Evolutionary conservation across 2,329 filamentous ascomycete genomes (phyloP), one percentile per base, ranked within the genome.

Genomic region (Lasiodiplodia hormozganensis): DNA sequence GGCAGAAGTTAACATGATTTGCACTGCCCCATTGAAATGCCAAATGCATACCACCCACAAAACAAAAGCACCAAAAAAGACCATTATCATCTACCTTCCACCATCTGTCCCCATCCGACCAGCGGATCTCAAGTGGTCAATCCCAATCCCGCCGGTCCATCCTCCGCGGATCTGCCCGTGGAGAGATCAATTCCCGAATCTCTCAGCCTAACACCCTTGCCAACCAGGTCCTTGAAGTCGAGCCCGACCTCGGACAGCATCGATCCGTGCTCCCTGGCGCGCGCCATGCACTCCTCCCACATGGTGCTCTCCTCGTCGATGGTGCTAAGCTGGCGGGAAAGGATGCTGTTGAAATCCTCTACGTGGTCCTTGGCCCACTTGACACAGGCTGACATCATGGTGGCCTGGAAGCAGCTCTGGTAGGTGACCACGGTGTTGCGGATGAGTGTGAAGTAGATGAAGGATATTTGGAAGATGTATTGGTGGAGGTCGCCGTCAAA

Each of bases 321-420:
- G 76, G 92, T 94, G 80, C 93, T 96, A 70, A 99, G 83, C 81
- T 98, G 96, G 69, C 95, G 86, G 43, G 87, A 88, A 47, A 99
- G 84, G 62, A 96, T 89, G 56, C 85, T 86, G 75, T 97, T 98
- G 84, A 98, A 98, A 2, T 89, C 89, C 74, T 97, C 94, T 1
- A 98, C 89, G 77, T 97, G 90, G 74, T 96, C 91, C 80, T 97
- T 98, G n/a, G 94, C 94, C 96, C 96, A 99, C 77, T 95, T 96
- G 74, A 99, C 95, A 74, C 94, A 97, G 0, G 94, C 94, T 75
- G 93, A 97, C 87, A 96, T 96, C 84, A 96, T 93, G 16, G 89
- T 85, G 31, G 92, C 87, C 12, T 94, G 90, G 77, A 98, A 98
- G 70, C 79, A 81, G 65, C 85, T 83, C 76, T 97, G 93, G 80